Evolutionary conservation across 768 basidiomycete genomes (phyloP).

Genomic region (Hortiboletus flavorubellus): DNA sequence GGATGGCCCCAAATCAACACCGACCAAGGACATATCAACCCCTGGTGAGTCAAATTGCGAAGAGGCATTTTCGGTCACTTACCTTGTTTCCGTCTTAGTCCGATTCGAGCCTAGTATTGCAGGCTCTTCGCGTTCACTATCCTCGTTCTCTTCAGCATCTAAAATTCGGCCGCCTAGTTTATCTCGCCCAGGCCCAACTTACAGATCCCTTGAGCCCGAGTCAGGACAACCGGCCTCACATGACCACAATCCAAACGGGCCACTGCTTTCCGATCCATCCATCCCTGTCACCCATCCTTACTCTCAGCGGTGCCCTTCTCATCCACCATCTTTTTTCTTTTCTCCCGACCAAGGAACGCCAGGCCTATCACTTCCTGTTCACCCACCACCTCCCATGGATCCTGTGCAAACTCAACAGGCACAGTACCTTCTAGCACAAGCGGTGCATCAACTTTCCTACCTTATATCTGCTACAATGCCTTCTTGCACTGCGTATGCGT

Average conservation of each 20-base stretch:
- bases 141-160: slow-evolving; percentile 4
- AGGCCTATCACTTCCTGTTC: slow-evolving; percentile 24
- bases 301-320: slow-evolving; percentile 17
- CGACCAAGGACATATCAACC: slow-evolving; percentile 4
- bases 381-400: slow-evolving; percentile 28
- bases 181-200: slow-evolving; percentile 2
- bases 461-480: slow-evolving; percentile 33
- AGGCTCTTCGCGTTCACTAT: slow-evolving; percentile 8
- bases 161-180: slow-evolving; percentile 7
- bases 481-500: slow-evolving; percentile 17
- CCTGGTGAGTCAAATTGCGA: slow-evolving; percentile 10
- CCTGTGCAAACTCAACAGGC: slow-evolving; percentile 34
- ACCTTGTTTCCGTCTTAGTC: slow-evolving; percentile 5
- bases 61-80: background rate
- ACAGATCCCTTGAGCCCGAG: slow-evolving; percentile 9
- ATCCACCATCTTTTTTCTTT: slow-evolving; percentile 14
- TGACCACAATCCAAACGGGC: background rate
- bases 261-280: slow-evolving; percentile 13
- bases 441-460: slow-evolving; percentile 41
- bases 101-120: slow-evolving; percentile 4
- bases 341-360: slow-evolving; percentile 14
- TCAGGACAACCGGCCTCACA: background rate
- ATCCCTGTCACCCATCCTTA: slow-evolving; percentile 22
- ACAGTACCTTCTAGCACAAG: slow-evolving; percentile 37
- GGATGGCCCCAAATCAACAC: background rate